phyloP scores from a whole-genome alignment of 2,329 filamentous ascomycete genomes.

The Rutstroemia sp. region DNA sequence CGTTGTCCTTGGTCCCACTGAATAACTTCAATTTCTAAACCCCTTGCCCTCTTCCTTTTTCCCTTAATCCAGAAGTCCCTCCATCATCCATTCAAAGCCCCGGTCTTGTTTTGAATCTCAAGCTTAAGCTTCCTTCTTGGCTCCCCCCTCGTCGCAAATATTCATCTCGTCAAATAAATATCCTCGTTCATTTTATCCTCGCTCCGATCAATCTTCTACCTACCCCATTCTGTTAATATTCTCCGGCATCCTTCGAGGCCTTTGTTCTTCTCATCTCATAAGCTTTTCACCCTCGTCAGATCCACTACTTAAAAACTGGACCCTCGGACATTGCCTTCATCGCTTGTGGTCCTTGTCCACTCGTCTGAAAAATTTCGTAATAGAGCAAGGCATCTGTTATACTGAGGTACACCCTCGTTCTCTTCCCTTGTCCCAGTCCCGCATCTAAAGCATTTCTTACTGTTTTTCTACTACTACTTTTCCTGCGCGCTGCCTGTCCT shows the following conservation, averaged over 20 bases:
- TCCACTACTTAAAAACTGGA: slow-evolving; percentile 25
- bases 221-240: slow-evolving; percentile 18
- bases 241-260: slow-evolving; percentile 19
- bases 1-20: slow-evolving; percentile 20
- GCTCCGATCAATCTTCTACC: slow-evolving; percentile 25
- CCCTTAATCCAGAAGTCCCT: background rate
- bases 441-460: slow-evolving; percentile 9
- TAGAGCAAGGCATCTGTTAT: slow-evolving; percentile 28
- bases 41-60: slow-evolving; percentile 8
- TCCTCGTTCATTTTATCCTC: slow-evolving; percentile 22
- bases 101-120: slow-evolving; percentile 2
- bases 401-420: slow-evolving; percentile 29
- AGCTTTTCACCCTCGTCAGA: slow-evolving; percentile 21
- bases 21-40: slow-evolving; percentile 4
- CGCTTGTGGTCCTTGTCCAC: slow-evolving; percentile 20
- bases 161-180: slow-evolving; percentile 11
- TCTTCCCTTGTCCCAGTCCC: slow-evolving; percentile 24
- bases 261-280: slow-evolving; percentile 9
- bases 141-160: slow-evolving; percentile 12
- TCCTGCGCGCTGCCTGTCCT: slow-evolving; percentile 18
- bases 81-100: slow-evolving; percentile 4
- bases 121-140: slow-evolving; percentile 7
- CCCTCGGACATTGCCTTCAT: slow-evolving; percentile 28
- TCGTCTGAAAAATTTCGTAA: slow-evolving; percentile 25
- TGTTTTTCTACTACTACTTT: slow-evolving; percentile 15